phyloP scores from a whole-genome alignment of 805 yeast species.

The Saccharomycopsis microspora region DNA sequence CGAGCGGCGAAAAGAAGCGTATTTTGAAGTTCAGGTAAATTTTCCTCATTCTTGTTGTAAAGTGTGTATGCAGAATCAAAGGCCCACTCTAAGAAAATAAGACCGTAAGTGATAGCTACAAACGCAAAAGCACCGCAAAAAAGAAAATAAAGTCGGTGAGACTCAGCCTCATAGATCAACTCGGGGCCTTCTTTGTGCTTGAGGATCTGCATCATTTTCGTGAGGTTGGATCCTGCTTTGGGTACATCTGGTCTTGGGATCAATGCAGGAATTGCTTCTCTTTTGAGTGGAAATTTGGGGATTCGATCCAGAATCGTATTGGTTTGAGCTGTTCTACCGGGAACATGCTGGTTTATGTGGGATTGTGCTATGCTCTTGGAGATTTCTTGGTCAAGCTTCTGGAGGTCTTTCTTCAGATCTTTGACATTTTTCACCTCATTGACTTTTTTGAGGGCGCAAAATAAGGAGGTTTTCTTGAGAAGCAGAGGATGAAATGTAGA shows the following conservation, averaged over 20 bases:
- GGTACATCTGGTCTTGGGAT: conserved; percentile 75
- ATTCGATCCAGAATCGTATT: conserved; percentile 46
- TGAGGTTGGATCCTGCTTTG: conserved; percentile 45
- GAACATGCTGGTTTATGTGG: conserved; percentile 30
- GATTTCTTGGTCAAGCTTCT: neutral
- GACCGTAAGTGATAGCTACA: conserved; percentile 57
- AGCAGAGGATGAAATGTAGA: neutral
- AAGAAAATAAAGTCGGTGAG: conserved; percentile 66
- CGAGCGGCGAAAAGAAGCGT: conserved; percentile 25
- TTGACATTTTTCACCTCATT: too few relatives aligned
- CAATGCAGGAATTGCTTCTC: conserved; percentile 52
- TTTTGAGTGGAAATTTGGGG: conserved; percentile 56
- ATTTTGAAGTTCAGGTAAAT: conserved; percentile 30
- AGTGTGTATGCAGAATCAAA: conserved; percentile 37
- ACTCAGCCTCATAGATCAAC: conserved; percentile 72
- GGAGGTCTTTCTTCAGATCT: conserved; percentile 1
- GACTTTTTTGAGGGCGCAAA: too few relatives aligned
- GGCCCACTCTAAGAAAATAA: conserved; percentile 48
- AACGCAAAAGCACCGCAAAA: conserved; percentile 59
- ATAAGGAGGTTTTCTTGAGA: too few relatives aligned
- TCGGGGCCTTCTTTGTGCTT: conserved; percentile 47
- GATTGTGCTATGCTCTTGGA: conserved; percentile 6
- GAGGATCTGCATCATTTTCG: conserved; percentile 50
- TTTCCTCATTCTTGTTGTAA: conserved; percentile 40
- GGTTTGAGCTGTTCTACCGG: conserved; percentile 36